phyloP scores from a whole-genome alignment of 2,329 filamentous ascomycete genomes.

The Penicillium sp. region DNA sequence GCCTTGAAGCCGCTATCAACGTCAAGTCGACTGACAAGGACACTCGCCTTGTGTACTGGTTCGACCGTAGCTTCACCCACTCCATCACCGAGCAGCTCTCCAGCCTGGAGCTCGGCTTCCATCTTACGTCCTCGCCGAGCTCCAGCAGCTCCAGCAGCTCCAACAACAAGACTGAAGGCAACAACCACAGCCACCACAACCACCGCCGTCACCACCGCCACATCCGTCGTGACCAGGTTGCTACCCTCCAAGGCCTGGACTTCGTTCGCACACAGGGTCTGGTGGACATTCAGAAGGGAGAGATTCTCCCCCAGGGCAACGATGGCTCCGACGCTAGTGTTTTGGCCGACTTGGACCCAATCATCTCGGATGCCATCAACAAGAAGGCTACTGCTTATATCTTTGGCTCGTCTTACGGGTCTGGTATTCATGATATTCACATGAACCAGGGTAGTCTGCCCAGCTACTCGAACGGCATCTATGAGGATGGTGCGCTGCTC shows the following conservation, averaged over 20 bases:
- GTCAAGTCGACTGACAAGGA: slow-evolving; percentile 33
- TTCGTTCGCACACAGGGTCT: slow-evolving; percentile 15
- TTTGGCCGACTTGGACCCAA: slow-evolving; percentile 36
- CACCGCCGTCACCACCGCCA: slow-evolving; percentile 18
- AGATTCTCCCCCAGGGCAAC: slow-evolving; percentile 17
- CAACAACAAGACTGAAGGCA: not conserved
- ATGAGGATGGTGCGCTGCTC: slow-evolving; percentile 39
- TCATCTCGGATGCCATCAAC: slow-evolving; percentile 36
- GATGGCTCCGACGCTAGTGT: slow-evolving; percentile 35
- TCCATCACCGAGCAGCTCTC: slow-evolving; percentile 26
- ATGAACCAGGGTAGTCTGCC: slow-evolving; percentile 43
- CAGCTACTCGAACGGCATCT: slow-evolving; percentile 37
- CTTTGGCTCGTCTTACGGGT: slow-evolving; percentile 37
- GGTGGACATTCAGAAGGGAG: slow-evolving; percentile 31
- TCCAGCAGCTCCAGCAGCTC: slow-evolving; percentile 1
- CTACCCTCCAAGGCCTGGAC: slow-evolving; percentile 22
- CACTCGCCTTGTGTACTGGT: slow-evolving; percentile 34
- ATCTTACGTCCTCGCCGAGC: slow-evolving; percentile 12
- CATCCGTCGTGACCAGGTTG: slow-evolving; percentile 5
- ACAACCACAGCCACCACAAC: slow-evolving; percentile 15
- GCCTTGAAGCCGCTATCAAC: slow-evolving; percentile 32
- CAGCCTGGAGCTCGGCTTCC: slow-evolving; percentile 26
- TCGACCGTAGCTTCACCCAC: slow-evolving; percentile 29
- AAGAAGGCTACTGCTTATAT: slow-evolving; percentile 40
- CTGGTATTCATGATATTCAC: slow-evolving; percentile 43